Evolutionary conservation across 345 rosid genomes (phyloP), one percentile per base, ranked within the genome.

Genomic region (Geranium brycei): DNA sequence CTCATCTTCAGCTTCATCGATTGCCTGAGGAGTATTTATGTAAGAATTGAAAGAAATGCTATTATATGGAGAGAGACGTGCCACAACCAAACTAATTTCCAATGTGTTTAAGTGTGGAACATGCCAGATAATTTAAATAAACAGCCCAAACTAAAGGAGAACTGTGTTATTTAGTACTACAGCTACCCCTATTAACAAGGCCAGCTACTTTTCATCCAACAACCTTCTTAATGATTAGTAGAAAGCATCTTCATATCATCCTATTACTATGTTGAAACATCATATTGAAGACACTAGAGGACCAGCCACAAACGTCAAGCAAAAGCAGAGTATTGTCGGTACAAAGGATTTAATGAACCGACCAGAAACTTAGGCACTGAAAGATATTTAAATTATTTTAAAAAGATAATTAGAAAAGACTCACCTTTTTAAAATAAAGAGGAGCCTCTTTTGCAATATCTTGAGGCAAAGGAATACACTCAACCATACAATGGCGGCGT

Each of bases 1-100:
- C 65, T 93, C 97, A 16, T 91, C 95, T 75, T 90, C 97, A 1
- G 99, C 99, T 78, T 93, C 97, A 7, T 93, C 95, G 12, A 93
- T 93, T 11, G 97, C 98, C 95, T 84, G 81, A 64, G 60, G 31
- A 17, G 65, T 55, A 60, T 53, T 28, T 13, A 12, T 57, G 14
- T 31, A 31, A 0, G 10, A 35, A 51, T n/a, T 31, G n/a, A 3
- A 38, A 19, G 14, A 8, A 47, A 47, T 47, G 53, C 41, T 35
- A 35, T 35, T 35, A 23, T 23, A 23, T 23, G 28, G 28, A 23
- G 28, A 23, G 28, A 23, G 28, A 23, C 28, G 28, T 0, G 28
- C 28, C 28, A 23, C 28, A 23, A 23, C 28, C 28, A 23, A 23
- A 23, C 28, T 23, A 35, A 35, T 35, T 35, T 4, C 5, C 41